Base-by-base conservation (phyloP, 805 yeast genomes). In the Zygosaccharomyces rouxii region DNA sequence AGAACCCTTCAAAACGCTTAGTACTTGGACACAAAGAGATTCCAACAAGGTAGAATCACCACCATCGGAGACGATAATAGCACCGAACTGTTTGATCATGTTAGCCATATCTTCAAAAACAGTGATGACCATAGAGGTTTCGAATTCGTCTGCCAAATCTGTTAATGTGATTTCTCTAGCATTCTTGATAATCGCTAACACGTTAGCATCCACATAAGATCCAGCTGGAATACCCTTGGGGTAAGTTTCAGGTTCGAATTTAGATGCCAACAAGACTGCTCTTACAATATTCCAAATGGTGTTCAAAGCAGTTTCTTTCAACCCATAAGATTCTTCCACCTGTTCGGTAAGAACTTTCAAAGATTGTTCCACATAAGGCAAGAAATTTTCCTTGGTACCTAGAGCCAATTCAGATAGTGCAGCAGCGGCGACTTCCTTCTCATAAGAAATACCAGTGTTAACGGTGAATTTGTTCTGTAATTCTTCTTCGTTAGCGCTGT, bases 351-450 rank as follows among this genome's bases (percentile, higher is more conserved):
- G 74, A 18, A 80, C 76, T 54, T 76, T 75, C 58, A 86, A 70
- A 22, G 89, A 77, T 49, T 81, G 71, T 66, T 87, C 89, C 52
- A 89, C 84, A 62, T 81, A 89, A 60, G 82, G 81, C 61, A 83
- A 78, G 71, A 92, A 89, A 46, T 81, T 81, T 50, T 79, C 83
- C 63, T 89, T 86, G 42, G 96, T 86, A 59, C 95, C 97, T 47
- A 78, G 69, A 45, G 96, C 96, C 65, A 90, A 79, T 66, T 94
- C 98, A 43, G 87, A 80, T 57, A 89, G 71, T 6, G 96, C 94
- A 62, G 89, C 88, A 40, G 90, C 78, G n/a, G 96, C 96, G 56
- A 89, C 87, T 72, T 90, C 97, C 71, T 92, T 92, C 72, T 92
- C 99, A 59, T 87, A 84, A 56, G 97, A 88, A 60, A 94, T 81